A percentile compares a stretch with the other conserved stretches of the same genome.
These are phyloP conservation scores for Cenchrus fungigraminus DNA, from an alignment of 176 grass and related monocot species.

Conservation along the genomic window DNA sequence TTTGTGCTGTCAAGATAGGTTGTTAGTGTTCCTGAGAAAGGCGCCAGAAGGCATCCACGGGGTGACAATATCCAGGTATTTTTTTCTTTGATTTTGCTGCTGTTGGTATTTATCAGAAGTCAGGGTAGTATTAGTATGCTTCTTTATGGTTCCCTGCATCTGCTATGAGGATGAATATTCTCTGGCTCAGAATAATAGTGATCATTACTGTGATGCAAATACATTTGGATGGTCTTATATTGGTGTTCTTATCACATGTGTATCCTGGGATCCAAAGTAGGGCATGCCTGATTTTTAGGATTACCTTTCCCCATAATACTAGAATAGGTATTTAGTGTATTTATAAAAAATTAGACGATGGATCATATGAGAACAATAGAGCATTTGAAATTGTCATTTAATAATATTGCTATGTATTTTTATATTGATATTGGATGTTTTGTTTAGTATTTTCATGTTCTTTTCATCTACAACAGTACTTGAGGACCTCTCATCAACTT, in stretches of 20 bases:
- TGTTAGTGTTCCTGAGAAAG: slow-evolving; percentile 86
- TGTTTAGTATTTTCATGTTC: background rate
- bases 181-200: background rate
- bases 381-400: background rate
- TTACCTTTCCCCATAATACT: background rate
- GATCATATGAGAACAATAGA: background rate
- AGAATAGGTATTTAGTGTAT: background rate
- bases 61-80: slow-evolving; percentile 79
- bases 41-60: slow-evolving; percentile 76
- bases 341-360: background rate
- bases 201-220: background rate
- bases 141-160: background rate
- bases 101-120: background rate
- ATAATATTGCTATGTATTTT: background rate
- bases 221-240: slow-evolving; percentile 1
- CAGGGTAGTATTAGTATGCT: background rate
- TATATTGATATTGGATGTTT: background rate
- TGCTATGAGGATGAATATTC: background rate
- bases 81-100: background rate
- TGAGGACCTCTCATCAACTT: background rate
- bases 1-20: slow-evolving; percentile 64
- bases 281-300: background rate
- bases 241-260: background rate
- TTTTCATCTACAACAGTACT: background rate
- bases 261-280: background rate